phyloP scores from a whole-genome alignment of 1,284 basidiomycete genomes.

The Cryptococcus depauperatus region DNA sequence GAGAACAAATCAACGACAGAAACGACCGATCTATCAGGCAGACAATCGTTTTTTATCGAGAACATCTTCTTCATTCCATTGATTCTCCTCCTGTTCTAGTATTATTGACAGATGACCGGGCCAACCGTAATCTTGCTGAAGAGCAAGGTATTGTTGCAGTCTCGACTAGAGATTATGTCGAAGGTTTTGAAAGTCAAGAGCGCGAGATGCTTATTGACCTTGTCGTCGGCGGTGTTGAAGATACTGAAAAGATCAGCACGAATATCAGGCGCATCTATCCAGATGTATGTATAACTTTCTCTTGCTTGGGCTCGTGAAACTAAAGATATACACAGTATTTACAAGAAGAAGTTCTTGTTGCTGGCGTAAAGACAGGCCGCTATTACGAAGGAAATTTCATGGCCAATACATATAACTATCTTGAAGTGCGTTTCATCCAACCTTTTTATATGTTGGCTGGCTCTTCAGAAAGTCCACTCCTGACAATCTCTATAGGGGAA shows the following conservation, averaged over 20 bases:
- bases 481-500: slow-evolving; percentile 58
- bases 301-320: not conserved
- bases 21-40: slow-evolving; percentile 88
- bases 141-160: slow-evolving; percentile 58
- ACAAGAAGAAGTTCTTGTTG: slow-evolving; percentile 60
- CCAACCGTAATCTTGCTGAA: slow-evolving; percentile 69
- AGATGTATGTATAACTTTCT: slow-evolving; percentile 51
- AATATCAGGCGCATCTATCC: slow-evolving; percentile 60
- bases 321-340: slow-evolving; percentile 67
- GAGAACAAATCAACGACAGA: slow-evolving; percentile 64
- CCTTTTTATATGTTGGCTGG: too few species aligned
- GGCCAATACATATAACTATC: slow-evolving; percentile 90
- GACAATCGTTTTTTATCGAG: slow-evolving; percentile 73
- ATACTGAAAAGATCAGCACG: slow-evolving; percentile 45
- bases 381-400: slow-evolving; percentile 91
- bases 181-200: slow-evolving; percentile 55
- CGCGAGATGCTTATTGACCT: slow-evolving; percentile 63
- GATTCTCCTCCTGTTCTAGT: slow-evolving; percentile 57
- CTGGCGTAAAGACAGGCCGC: slow-evolving; percentile 76
- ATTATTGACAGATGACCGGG: slow-evolving; percentile 81
- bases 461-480: not conserved
- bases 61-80: slow-evolving; percentile 57
- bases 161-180: slow-evolving; percentile 69
- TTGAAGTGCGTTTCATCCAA: slow-evolving; percentile 59
- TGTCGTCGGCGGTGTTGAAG: slow-evolving; percentile 56